These are phyloP conservation scores for Exophiala dermatitidis DNA, from an alignment of 2,329 filamentous ascomycete species.

Conservation along the genomic window DNA sequence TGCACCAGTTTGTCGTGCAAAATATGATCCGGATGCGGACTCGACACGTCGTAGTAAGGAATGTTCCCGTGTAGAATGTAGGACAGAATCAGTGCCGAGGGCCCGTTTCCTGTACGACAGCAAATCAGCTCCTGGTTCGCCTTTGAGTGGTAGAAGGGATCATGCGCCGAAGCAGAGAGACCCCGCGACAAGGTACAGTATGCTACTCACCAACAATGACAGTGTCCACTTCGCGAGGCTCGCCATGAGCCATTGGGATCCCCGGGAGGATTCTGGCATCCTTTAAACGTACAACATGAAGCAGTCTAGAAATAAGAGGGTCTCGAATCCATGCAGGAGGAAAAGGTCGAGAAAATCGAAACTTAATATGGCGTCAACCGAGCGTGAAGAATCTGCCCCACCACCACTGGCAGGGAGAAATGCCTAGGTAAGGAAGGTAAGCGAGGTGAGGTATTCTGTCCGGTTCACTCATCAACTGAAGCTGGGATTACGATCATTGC, in stretches of 20 bases:
- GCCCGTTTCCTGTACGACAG: constrained; percentile 50
- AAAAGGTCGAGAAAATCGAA: not conserved
- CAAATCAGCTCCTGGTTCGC: constrained; percentile 3
- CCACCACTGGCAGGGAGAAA: not conserved
- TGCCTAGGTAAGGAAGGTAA: too few relatives aligned
- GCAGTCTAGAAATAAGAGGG: not conserved
- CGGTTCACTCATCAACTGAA: too few relatives aligned
- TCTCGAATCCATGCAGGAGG: not conserved
- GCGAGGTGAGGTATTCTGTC: too few relatives aligned
- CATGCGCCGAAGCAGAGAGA: too few relatives aligned
- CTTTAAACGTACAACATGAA: not conserved
- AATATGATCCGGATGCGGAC: constrained; percentile 41
- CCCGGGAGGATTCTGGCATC: constrained; percentile 17
- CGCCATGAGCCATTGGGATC: constrained; percentile 23
- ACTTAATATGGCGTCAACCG: not conserved
- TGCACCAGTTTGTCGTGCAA: not conserved
- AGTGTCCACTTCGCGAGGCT: constrained; percentile 27
- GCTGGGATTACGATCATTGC: too few relatives aligned
- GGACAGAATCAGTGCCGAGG: constrained; percentile 55
- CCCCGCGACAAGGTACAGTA: not conserved
- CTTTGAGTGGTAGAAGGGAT: not conserved
- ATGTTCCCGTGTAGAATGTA: constrained; percentile 57
- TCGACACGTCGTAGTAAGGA: constrained; percentile 47
- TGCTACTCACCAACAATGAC: constrained; percentile 30
- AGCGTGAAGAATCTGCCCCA: not conserved